Evolutionary conservation across 495 filamentous ascomycete species (phyloP).

Genomic region (Coniosporium apollinis): DNA sequence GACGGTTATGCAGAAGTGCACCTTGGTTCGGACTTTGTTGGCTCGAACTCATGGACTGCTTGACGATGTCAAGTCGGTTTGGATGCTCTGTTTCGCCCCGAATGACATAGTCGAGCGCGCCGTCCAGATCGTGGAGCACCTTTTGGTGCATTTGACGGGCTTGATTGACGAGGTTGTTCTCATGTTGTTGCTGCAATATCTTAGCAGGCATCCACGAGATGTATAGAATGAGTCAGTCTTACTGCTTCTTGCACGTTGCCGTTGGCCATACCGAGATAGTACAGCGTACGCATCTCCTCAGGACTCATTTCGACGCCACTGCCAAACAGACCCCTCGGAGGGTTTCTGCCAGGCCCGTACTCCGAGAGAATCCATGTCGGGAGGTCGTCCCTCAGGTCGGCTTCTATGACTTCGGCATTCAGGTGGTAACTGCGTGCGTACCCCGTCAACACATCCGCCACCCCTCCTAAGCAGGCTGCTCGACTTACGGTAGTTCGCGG

Average conservation of each 20-base stretch:
- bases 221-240: conserved; percentile 8
- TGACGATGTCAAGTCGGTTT: conserved; percentile 59
- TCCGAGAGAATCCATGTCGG: conserved; percentile 73
- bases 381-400: conserved; percentile 44
- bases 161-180: conserved; percentile 37
- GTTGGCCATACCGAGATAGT: conserved; percentile 38
- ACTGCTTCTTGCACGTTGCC: conserved; percentile 50
- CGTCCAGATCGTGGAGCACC: conserved; percentile 47
- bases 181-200: conserved; percentile 36
- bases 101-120: conserved; percentile 54
- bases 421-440: conserved; percentile 31
- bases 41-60: conserved; percentile 19
- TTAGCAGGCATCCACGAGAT: conserved; percentile 1
- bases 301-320: conserved; percentile 68
- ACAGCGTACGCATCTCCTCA: conserved; percentile 61
- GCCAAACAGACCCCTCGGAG: conserved; percentile 65
- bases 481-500: too few relatives aligned
- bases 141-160: conserved; percentile 52
- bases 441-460: too few relatives aligned
- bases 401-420: conserved; percentile 36
- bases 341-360: conserved; percentile 56
- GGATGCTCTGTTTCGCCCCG: conserved; percentile 56
- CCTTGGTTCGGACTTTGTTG: conserved; percentile 10
- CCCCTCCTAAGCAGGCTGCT: too few relatives aligned
- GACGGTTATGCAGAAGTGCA: conserved; percentile 2